Conservation (phyloP, 192 early-diverging fungal genomes). For the Backusella macrospora region DNA sequence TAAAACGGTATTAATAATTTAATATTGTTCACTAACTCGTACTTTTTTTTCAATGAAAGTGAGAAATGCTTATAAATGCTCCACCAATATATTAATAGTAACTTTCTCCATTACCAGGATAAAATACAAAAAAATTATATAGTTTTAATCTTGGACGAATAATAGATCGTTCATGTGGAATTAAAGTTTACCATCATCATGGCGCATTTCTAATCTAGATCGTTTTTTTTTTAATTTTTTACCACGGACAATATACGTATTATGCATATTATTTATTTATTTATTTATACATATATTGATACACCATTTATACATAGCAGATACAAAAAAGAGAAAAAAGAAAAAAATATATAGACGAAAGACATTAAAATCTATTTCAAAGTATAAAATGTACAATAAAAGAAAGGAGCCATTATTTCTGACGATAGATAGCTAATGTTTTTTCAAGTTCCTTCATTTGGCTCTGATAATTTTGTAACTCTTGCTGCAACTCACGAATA, state of each 20-base stretch:
- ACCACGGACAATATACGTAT: background rate
- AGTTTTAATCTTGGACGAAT: conserved; percentile 4
- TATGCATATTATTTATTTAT: background rate
- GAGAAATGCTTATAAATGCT: background rate
- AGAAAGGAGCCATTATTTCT: background rate
- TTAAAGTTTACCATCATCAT: background rate
- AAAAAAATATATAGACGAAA: background rate
- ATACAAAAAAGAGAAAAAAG: background rate
- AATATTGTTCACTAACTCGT: background rate
- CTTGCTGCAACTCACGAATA: conserved; percentile 55
- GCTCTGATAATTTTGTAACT: conserved; percentile 30
- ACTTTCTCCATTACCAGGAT: background rate
- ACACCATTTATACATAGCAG: background rate
- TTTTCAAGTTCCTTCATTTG: conserved; percentile 39
- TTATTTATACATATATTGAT: background rate
- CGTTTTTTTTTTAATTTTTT: background rate
- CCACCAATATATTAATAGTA: background rate
- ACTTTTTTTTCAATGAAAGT: background rate
- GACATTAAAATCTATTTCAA: background rate
- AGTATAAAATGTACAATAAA: background rate
- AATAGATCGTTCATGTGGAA: background rate
- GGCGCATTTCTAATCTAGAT: background rate
- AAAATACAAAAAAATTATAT: background rate
- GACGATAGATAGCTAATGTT: conserved; percentile 33
- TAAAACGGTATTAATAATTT: background rate